These are phyloP conservation scores for Suillus variegatus DNA, from an alignment of 768 basidiomycete genomes.

Conservation along the genomic window DNA sequence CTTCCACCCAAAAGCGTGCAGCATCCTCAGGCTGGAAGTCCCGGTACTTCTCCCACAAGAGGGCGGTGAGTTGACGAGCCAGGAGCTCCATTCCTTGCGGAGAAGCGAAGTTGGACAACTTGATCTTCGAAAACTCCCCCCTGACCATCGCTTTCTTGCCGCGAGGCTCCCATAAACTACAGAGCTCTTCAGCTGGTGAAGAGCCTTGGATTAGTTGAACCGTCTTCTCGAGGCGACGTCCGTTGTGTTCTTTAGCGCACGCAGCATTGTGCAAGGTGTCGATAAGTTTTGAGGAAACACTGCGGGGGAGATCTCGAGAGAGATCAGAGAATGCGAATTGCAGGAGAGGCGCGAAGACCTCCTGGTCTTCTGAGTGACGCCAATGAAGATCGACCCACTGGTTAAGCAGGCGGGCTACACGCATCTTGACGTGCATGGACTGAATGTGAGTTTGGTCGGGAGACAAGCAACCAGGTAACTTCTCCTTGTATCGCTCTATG, in stretches of 20 bases:
- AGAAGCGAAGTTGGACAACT: slow-evolving; percentile 37
- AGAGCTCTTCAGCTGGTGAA: slow-evolving; percentile 19
- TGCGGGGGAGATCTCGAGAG: slow-evolving; percentile 28
- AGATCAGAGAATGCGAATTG: slow-evolving; percentile 35
- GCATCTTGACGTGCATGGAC: slow-evolving; percentile 50
- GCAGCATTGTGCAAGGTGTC: slow-evolving; percentile 31
- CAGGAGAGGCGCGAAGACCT: slow-evolving; percentile 31
- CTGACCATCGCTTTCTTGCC: slow-evolving; percentile 31
- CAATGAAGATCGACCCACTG: slow-evolving; percentile 77
- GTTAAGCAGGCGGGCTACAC: slow-evolving; percentile 61
- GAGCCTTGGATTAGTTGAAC: slow-evolving; percentile 24
- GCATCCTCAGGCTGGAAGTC: slow-evolving; percentile 45
- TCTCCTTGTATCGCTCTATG: slow-evolving; percentile 51
- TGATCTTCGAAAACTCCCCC: slow-evolving; percentile 26
- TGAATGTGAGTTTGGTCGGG: slow-evolving; percentile 40
- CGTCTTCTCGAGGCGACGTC: slow-evolving; percentile 28
- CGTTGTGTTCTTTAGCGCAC: slow-evolving; percentile 22
- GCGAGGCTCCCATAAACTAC: slow-evolving; percentile 27
- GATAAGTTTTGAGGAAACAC: slow-evolving; percentile 29
- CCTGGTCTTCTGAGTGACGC: slow-evolving; percentile 52
- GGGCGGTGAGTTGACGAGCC: slow-evolving; percentile 45
- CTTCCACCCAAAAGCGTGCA: slow-evolving; percentile 41
- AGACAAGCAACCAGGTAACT: slow-evolving; percentile 15
- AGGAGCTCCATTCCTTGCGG: slow-evolving; percentile 42
- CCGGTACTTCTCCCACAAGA: slow-evolving; percentile 38